Base-by-base conservation (phyloP, 2,329 filamentous ascomycete species). In the Lachnellula hyalina region DNA sequence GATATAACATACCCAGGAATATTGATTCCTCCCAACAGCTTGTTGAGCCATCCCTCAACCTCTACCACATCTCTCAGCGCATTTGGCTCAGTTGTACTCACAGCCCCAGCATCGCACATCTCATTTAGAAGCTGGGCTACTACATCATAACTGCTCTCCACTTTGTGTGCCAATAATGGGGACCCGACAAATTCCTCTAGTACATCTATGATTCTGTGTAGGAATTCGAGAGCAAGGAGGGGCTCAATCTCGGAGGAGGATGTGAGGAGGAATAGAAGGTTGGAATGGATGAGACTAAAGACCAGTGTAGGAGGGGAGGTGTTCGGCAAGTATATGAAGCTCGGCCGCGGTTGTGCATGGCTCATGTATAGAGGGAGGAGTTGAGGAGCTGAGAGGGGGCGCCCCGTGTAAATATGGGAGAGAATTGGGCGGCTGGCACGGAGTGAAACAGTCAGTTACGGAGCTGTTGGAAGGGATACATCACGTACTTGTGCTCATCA, bases 171-270 rank as follows among this genome's bases (percentile, higher is more conserved):
- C 54, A 96, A 76, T 48, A 99, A 74, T 14, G 94, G 94, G 46
- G 90, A 85, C 55, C 93, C 92, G 7, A 99, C 79, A 69, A 96
- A 97, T 68, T 96, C 93, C 73, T 97, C 93, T 35, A 99, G 81
- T 12, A 89, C 86, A 77, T 99, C 94, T 67, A 96, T 84, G 32
- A 96, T 82, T 61, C 94, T 87, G 76, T 97, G 93, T 40, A 99
- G 81, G 72, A 97, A 97, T 73, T 97, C 93, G 61, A 97, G 85
- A 40, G 91, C 86, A 5, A 96, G 83, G 7, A 99, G 81, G 7
- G 94, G 91, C 68, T 96, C 92, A 50, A 89, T 86, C 70, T 99
- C 94, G 54, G 83, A 80, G 38, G 90, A 91, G n/a, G 86, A 83
- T 0, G 93, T 91, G 12, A 90, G 85, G 49, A 96, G 78, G 64